phyloP scores from a whole-genome alignment of 1,139 yeast genomes.

The Candida tetrigidarum region DNA sequence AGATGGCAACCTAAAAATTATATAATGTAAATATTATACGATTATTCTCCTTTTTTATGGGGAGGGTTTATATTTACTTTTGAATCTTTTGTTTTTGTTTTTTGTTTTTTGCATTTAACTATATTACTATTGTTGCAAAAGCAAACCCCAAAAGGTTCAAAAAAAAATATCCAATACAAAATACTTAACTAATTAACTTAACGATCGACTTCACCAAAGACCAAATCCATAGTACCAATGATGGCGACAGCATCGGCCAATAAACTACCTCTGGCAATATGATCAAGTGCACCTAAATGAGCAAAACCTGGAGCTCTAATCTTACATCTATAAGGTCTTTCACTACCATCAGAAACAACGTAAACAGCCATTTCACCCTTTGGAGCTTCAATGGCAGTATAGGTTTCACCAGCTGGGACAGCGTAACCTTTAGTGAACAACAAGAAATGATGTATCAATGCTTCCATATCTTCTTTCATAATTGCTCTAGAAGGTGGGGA shows the following conservation, averaged over 20 bases:
- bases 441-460: constrained; percentile 86
- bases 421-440: constrained; percentile 87
- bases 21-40: constrained; percentile 2
- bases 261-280: constrained; percentile 82
- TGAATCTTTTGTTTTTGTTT: not conserved
- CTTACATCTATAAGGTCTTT: constrained; percentile 91
- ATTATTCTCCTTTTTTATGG: too few relatives aligned
- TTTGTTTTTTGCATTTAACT: too few relatives aligned
- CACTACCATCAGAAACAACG: constrained; percentile 87
- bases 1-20: not conserved
- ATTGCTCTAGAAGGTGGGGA: constrained; percentile 79
- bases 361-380: constrained; percentile 96
- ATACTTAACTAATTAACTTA: too few relatives aligned
- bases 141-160: too few relatives aligned
- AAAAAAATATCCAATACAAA: too few relatives aligned
- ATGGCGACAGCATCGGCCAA: constrained; percentile 94
- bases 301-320: constrained; percentile 95
- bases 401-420: constrained; percentile 91
- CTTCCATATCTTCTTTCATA: constrained; percentile 96
- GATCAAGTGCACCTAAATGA: constrained; percentile 87
- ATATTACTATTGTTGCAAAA: too few relatives aligned
- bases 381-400: constrained; percentile 93
- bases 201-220: constrained; percentile 94
- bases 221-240: constrained; percentile 95
- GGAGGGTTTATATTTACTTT: too few relatives aligned